Percentiles rank a stretch among this genome's conserved stretches.
phyloP scores from a whole-genome alignment of 768 basidiomycete species.

The Peribolospora baueri region DNA sequence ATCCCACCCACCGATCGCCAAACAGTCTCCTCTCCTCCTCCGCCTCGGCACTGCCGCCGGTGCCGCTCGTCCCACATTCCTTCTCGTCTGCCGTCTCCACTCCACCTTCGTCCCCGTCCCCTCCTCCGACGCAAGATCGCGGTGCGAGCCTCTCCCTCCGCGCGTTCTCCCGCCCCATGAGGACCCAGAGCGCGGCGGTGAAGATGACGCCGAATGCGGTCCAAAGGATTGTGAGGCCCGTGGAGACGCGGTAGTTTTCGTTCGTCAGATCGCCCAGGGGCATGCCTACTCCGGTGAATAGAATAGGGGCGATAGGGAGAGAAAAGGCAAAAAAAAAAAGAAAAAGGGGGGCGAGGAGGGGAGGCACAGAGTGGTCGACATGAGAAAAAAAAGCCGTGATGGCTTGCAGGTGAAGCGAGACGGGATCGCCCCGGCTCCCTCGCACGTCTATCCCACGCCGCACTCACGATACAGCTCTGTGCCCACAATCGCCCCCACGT shows the following conservation, averaged over 20 bases:
- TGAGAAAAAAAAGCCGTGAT: too few species aligned
- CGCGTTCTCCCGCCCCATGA: neutral
- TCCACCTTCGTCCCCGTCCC: too few species aligned
- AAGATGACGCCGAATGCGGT: constrained; percentile 4
- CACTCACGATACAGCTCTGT: too few species aligned
- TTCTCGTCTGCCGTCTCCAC: too few species aligned
- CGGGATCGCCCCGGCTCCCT: too few species aligned
- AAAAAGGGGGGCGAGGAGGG: neutral
- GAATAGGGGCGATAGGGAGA: neutral
- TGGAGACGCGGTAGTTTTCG: neutral
- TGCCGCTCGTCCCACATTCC: too few species aligned
- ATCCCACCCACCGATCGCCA: too few species aligned
- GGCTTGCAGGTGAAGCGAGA: too few species aligned
- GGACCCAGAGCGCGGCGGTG: neutral
- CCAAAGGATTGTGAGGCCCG: constrained; percentile 5
- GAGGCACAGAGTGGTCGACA: neutral
- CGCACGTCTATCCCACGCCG: too few species aligned
- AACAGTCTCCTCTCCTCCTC: too few species aligned
- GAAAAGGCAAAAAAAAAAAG: neutral
- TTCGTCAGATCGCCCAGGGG: neutral
- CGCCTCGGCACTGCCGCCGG: too few species aligned
- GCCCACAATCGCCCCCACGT: constrained; percentile 10
- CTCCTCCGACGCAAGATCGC: too few species aligned
- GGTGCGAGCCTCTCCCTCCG: neutral
- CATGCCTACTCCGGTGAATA: neutral